These are phyloP conservation scores for Fraxinus velutina DNA, from an alignment of 305 asterid species.

Conservation along the genomic window DNA sequence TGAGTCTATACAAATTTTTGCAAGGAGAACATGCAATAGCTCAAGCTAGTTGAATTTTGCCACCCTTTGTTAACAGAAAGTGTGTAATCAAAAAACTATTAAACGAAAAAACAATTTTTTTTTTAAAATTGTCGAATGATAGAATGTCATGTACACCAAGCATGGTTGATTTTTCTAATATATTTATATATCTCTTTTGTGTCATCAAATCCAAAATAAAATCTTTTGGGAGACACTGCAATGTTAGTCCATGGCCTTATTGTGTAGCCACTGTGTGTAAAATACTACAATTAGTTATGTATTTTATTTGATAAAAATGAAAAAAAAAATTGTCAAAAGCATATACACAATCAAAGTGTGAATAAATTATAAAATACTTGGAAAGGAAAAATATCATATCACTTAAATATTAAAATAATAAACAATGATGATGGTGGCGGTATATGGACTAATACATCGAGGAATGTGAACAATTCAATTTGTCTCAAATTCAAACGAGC, in stretches of 20 bases:
- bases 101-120: too few species aligned
- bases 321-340: background rate
- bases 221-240: background rate
- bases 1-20: background rate
- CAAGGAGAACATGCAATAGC: background rate
- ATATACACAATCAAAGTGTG: background rate
- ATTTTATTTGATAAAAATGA: background rate
- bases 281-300: background rate
- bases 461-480: background rate
- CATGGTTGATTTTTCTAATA: background rate
- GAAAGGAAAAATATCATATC: background rate
- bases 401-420: too few species aligned
- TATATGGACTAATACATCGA: background rate
- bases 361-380: background rate
- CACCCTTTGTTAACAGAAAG: too few species aligned
- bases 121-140: too few species aligned
- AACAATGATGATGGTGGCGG: background rate
- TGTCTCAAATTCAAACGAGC: too few species aligned
- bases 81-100: too few species aligned
- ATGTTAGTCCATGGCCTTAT: background rate
- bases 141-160: too few species aligned
- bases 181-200: background rate
- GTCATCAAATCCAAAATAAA: background rate
- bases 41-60: background rate
- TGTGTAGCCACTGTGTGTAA: background rate